A percentile compares a stretch with the other conserved stretches of the same genome.
Conservation (phyloP, 2,329 filamentous ascomycete species). For the Elsinoe necatrix region DNA sequence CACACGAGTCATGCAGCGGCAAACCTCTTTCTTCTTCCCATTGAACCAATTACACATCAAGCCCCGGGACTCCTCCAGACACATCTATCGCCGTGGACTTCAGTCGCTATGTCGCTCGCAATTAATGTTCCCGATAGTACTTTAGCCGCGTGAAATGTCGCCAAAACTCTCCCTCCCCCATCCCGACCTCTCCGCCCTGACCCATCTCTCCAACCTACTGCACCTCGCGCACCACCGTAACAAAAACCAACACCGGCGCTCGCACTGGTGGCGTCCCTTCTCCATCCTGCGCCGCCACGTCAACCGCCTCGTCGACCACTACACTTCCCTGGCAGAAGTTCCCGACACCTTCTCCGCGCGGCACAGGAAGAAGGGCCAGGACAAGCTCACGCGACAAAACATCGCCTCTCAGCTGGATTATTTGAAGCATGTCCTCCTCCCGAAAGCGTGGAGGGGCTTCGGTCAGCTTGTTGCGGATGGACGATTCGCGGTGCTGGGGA, state of each 20-base stretch:
- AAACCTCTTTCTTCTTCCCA: neutral
- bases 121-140: neutral
- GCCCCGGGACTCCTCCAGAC: too few relatives aligned
- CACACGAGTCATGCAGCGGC: neutral
- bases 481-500: slow-evolving; percentile 38
- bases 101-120: neutral
- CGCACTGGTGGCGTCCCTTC: slow-evolving; percentile 74
- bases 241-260: slow-evolving; percentile 77
- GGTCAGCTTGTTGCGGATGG: slow-evolving; percentile 38
- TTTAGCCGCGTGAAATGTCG: neutral
- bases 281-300: slow-evolving; percentile 61
- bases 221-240: slow-evolving; percentile 72
- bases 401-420: slow-evolving; percentile 29
- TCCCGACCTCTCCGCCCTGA: slow-evolving; percentile 17
- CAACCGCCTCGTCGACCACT: slow-evolving; percentile 41
- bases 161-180: slow-evolving; percentile 12
- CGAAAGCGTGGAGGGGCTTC: slow-evolving; percentile 32
- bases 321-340: slow-evolving; percentile 20
- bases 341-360: slow-evolving; percentile 26
- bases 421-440: slow-evolving; percentile 33
- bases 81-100: too few relatives aligned
- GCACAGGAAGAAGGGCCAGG: slow-evolving; percentile 23
- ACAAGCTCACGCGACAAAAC: slow-evolving; percentile 16
- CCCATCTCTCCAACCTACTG: slow-evolving; percentile 48
- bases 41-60: neutral